phyloP scores from a whole-genome alignment of 2,329 filamentous ascomycete species.

The Colletotrichum agaves region DNA sequence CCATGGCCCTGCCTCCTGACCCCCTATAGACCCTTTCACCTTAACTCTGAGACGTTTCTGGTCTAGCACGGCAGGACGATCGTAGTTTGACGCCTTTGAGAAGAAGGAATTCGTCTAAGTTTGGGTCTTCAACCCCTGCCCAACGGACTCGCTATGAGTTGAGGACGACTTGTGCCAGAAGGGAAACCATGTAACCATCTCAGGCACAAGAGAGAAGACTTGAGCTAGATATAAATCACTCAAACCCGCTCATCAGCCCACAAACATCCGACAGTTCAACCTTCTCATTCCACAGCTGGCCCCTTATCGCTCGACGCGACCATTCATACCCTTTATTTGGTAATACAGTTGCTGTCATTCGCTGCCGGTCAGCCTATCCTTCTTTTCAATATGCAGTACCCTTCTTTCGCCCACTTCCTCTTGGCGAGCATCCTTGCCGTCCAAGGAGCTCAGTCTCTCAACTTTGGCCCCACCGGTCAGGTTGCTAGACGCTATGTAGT shows the following conservation, averaged over 20 bases:
- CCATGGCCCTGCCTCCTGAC: constrained; percentile 16
- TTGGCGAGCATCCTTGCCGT: constrained; percentile 37
- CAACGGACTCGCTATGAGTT: background rate
- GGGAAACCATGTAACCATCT: constrained; percentile 17
- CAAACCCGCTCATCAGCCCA: constrained; percentile 37
- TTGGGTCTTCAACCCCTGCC: constrained; percentile 15
- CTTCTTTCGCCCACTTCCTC: constrained; percentile 34
- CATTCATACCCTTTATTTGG: constrained; percentile 24
- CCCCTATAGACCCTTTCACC: constrained; percentile 27
- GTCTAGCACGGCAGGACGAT: constrained; percentile 28
- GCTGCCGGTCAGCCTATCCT: constrained; percentile 37
- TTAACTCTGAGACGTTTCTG: constrained; percentile 32
- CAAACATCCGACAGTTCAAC: constrained; percentile 8
- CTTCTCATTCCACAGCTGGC: constrained; percentile 35
- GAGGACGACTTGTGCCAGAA: constrained; percentile 6
- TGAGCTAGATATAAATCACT: constrained; percentile 39
- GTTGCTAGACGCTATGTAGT: constrained; percentile 34
- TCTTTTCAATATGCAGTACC: constrained; percentile 37
- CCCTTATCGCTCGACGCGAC: constrained; percentile 36
- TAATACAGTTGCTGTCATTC: constrained; percentile 36
- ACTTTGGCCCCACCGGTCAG: constrained; percentile 22
- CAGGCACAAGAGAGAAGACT: constrained; percentile 10
- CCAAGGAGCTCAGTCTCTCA: constrained; percentile 31
- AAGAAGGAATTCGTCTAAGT: constrained; percentile 31
- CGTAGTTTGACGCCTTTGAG: constrained; percentile 19